Base-by-base conservation (phyloP, 2,329 filamentous ascomycete species). In the Paracoccidioides brasiliensis region DNA sequence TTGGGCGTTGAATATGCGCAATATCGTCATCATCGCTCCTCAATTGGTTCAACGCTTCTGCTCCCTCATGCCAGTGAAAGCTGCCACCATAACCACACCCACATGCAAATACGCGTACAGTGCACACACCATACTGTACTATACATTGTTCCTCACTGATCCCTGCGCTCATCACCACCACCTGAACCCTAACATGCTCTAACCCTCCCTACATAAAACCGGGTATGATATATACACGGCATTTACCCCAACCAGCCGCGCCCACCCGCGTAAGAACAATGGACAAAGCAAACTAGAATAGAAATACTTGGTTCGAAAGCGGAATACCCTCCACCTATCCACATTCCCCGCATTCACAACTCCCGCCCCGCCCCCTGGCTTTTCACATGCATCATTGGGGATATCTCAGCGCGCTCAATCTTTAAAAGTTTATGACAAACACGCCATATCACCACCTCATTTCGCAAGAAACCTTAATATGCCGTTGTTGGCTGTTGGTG, bases 161-260 rank as follows among this genome's bases (percentile, higher is more conserved):
- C 49, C 49, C 49, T 51, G 35, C 22, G 49, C 37, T 28, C 49
- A 51, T 51, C 49, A 51, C 15, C 37, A 40, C 45, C 32, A 51
- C 48, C 35, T 6, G 33, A 12, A n/a, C 9, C 30, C 35, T 30
- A 14, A 15, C 45, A 33, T 48, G 14, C 33, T n/a, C 30, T 37
- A 15, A 35, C 9, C 14, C 45, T 37, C 46, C 32, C 32, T 46
- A 32, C 6, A 49, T n/a, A 49, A 49, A 22, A 5, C 14, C 4
- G n/a, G 22, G 46, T 9, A 30, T 5, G 12, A 7, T 15, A 15
- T 10, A 46, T 46, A 14, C 44, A 46, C 22, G 22, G 8, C 9
- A 44, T n/a, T 8, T 22, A 10, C 40, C 40, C 4, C 14, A n/a
- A n/a, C 38, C 6, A 9, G 9, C 6, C 14, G 4, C 12, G 4